Conservation (phyloP, 225 moss, liverwort and hornwort species). For the Physcomitrellopsis africana region DNA sequence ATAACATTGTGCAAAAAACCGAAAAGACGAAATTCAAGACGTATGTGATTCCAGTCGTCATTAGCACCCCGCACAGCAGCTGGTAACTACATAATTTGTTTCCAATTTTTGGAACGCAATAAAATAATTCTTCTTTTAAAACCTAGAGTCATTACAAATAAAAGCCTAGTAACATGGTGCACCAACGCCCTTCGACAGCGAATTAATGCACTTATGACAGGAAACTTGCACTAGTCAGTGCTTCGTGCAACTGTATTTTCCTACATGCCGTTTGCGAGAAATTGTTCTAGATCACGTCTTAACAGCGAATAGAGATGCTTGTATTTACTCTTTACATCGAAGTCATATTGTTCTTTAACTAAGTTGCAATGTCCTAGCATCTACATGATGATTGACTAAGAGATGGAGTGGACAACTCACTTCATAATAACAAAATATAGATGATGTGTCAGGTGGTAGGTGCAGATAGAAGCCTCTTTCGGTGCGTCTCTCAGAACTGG, state of each 20-base stretch:
- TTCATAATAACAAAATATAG: slow-evolving; percentile 16
- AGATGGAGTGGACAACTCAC: slow-evolving; percentile 28
- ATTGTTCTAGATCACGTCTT: background rate
- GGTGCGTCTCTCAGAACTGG: slow-evolving; percentile 7
- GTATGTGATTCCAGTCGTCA: too few relatives aligned
- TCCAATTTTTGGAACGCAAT: background rate
- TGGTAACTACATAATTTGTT: background rate
- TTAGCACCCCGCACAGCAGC: background rate
- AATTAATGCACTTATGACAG: slow-evolving; percentile 5
- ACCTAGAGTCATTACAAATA: background rate
- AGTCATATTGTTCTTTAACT: background rate
- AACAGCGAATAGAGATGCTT: background rate
- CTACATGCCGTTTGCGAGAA: background rate
- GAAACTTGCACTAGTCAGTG: background rate
- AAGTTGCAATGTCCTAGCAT: background rate
- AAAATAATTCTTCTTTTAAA: background rate
- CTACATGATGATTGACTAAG: slow-evolving; percentile 17
- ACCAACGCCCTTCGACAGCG: background rate
- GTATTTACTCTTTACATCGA: slow-evolving; percentile 3
- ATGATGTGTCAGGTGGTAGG: slow-evolving; percentile 21
- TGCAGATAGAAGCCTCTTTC: slow-evolving; percentile 12
- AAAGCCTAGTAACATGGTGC: background rate
- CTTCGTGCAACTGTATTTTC: background rate
- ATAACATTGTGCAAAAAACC: background rate
- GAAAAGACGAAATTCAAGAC: background rate